These are phyloP conservation scores for Colletotrichum sp. DNA, from an alignment of 2,329 filamentous ascomycete genomes.

Conservation along the genomic window DNA sequence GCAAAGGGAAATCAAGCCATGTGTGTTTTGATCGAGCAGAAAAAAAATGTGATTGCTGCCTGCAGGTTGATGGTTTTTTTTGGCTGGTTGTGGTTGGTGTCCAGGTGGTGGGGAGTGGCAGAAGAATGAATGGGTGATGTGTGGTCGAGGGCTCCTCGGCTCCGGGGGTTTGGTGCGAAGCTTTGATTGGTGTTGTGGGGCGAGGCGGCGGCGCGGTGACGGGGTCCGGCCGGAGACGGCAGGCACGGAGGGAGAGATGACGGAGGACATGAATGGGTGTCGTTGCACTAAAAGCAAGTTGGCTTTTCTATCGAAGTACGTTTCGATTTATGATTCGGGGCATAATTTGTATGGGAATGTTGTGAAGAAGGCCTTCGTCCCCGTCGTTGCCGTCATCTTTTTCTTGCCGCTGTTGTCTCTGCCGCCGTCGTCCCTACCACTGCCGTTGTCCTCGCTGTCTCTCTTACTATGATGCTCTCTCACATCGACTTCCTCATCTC, in stretches of 20 bases:
- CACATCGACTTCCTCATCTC: rapidly evolving
- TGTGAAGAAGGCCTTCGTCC: rapidly evolving
- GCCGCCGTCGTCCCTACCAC: rapidly evolving
- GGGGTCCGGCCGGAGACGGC: neutral
- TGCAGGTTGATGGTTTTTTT: neutral
- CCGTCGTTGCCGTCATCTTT: too few relatives aligned
- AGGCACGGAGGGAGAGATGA: neutral
- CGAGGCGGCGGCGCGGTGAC: neutral
- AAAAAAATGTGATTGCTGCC: neutral
- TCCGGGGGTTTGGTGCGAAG: neutral
- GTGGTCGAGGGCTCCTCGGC: neutral
- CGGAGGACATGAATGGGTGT: neutral
- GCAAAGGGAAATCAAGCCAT: neutral
- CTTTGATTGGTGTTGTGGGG: neutral
- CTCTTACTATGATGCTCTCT: neutral
- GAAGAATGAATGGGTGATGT: neutral
- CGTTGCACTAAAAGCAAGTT: too few relatives aligned
- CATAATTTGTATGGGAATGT: rapidly evolving
- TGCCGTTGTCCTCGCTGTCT: neutral
- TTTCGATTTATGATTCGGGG: rapidly evolving
- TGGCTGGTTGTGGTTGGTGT: neutral
- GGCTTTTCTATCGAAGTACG: too few relatives aligned
- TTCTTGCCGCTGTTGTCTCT: too few relatives aligned
- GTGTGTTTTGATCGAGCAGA: neutral
- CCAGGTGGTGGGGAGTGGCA: neutral